Evolutionary conservation across 441 rosid species (phyloP), one percentile per base, ranked within the genome.

Genomic region (Adansonia grandidieri): DNA sequence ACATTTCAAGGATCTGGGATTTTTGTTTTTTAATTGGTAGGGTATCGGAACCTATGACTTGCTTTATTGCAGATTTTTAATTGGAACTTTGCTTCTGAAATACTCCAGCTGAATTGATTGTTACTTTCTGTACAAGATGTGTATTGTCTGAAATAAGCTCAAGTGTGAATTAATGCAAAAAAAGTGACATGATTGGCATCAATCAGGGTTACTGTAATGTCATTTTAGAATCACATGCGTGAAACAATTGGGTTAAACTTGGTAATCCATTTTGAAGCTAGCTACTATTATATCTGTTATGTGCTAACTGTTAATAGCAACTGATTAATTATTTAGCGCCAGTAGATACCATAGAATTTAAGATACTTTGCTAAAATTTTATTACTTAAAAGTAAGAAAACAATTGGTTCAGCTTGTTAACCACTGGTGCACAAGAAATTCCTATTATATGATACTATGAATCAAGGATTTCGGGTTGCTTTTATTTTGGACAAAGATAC

Each of bases 401-500:
- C 6, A 24, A 13, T 15, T 9, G 51, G 53, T 66, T 44, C 51
- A n/a, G 71, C 53, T n/a, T n/a, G 14, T 32, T 9, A 64, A 14
- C 51, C 19, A 56, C 20, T 19, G 72, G 32, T 4, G 72, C 32
- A 45, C n/a, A 4, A 56, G 60, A n/a, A 15, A 6, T 56, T 56
- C 60, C 20, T 56, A 54, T 54, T 15, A 14, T 17, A 54, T 54
- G 58, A 54, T n/a, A 54, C 58, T 32, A 42, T 64, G 24, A n/a
- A 65, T 66, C 32, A 47, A 24, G 60, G 60, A 15, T 51, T 71
- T 51, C 14, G 37, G 44, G 20, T 70, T 50, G 9, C 9, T 50
- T 70, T 70, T 69, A 20, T 48, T 32, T 69, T 69, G 57, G 73
- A 69, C 15, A 66, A 66, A 44, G 32, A 3, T 4, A 17, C 20